Conservation (phyloP, 176 grass and related monocot genomes). For the Ensete glaucum region DNA sequence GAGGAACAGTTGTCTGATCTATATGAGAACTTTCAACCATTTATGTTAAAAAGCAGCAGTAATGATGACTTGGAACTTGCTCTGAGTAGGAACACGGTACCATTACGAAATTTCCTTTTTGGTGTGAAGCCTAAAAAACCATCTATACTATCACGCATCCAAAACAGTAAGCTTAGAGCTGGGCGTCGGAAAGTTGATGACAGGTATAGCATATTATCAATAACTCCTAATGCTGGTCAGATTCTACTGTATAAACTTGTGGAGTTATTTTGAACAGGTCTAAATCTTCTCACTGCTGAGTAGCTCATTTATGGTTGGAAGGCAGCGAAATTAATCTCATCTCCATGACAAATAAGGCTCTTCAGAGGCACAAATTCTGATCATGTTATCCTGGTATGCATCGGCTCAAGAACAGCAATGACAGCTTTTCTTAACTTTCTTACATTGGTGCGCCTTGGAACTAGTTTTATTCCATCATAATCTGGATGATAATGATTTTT, state of each 20-base stretch:
- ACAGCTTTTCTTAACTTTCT: background rate
- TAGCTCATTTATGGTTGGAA: background rate
- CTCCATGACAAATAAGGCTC: background rate
- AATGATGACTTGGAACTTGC: conserved; percentile 22
- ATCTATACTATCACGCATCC: conserved; percentile 44
- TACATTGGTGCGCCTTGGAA: background rate
- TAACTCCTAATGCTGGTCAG: background rate
- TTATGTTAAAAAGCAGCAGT: conserved; percentile 8
- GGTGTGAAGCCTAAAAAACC: conserved; percentile 66
- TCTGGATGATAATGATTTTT: background rate
- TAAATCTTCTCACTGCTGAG: background rate
- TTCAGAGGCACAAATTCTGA: background rate
- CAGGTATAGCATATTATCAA: background rate
- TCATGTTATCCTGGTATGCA: background rate
- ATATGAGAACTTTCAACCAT: conserved; percentile 28
- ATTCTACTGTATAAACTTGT: background rate
- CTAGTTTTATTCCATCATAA: background rate
- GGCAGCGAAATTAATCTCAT: background rate
- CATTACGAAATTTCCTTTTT: conserved; percentile 71
- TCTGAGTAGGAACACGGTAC: conserved; percentile 41
- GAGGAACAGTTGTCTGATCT: conserved; percentile 42
- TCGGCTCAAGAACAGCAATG: background rate
- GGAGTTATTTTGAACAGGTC: background rate
- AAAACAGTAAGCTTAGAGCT: background rate
- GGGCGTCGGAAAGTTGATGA: background rate